Evolutionary conservation across 2,329 filamentous ascomycete species (phyloP).

Genomic region (Aspergillus uvarum): DNA sequence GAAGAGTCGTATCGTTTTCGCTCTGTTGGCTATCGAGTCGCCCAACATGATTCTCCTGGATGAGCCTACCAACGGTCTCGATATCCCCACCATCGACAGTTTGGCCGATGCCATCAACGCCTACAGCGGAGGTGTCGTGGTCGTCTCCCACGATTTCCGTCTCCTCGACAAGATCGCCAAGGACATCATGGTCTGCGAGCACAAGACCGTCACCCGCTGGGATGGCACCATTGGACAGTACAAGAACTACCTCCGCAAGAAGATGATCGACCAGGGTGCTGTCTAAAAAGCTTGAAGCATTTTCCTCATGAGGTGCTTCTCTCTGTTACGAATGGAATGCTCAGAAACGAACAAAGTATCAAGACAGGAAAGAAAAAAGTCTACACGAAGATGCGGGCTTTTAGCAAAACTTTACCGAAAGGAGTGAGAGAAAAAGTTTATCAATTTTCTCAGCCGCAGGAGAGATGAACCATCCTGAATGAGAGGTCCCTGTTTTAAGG

Average conservation of each 20-base stretch:
- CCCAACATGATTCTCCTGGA: conserved; percentile 98
- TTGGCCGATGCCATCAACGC: conserved; percentile 97
- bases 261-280: conserved; percentile 88
- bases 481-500: conserved; percentile 4
- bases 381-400: neutral
- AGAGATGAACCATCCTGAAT: conserved; percentile 24
- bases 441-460: conserved; percentile 15
- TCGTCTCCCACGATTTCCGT: conserved; percentile 98
- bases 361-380: conserved; percentile 21
- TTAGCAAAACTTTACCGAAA: neutral
- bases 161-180: conserved; percentile 99
- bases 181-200: conserved; percentile 98
- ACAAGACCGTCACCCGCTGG: conserved; percentile 90
- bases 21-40: conserved; percentile 86
- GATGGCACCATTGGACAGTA: conserved; percentile 86
- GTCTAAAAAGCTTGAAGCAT: conserved; percentile 58
- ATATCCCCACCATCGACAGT: conserved; percentile 98
- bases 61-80: conserved; percentile 98
- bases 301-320: neutral
- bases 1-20: conserved; percentile 97
- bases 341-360: conserved; percentile 15
- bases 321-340: conserved; percentile 35
- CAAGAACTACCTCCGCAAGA: conserved; percentile 98
- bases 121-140: conserved; percentile 93
- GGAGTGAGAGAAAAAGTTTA: conserved; percentile 17